A percentile compares a stretch with the other conserved stretches of the same genome.
Evolutionary conservation across 345 rosid species (phyloP).

Genomic region (Camelina sativa): DNA sequence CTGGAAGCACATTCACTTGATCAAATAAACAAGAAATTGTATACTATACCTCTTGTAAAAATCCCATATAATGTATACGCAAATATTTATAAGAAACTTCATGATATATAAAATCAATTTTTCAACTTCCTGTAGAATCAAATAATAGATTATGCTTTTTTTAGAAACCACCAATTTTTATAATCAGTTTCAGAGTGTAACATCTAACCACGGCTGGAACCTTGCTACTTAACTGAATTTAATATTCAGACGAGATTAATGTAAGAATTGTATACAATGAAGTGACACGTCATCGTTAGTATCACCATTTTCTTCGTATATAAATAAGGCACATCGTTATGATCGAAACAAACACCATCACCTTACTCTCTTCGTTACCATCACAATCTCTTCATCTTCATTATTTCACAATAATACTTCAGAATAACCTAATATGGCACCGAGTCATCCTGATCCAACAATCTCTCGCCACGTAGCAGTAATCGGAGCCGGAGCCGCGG

Average conservation of each 20-base stretch:
- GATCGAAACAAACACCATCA: constrained; percentile 30
- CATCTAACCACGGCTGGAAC: not conserved
- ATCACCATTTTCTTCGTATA: constrained; percentile 11
- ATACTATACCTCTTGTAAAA: not conserved
- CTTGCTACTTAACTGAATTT: constrained; percentile 7
- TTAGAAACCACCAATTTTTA: not conserved
- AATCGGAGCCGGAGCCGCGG: constrained; percentile 91
- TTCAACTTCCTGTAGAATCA: not conserved
- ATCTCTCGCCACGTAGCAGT: constrained; percentile 66
- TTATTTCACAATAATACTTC: constrained; percentile 19
- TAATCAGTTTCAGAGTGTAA: not conserved
- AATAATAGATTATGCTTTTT: not conserved
- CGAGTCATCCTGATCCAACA: constrained; percentile 4
- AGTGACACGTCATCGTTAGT: constrained; percentile 34
- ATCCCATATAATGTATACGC: not conserved
- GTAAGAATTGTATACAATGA: constrained; percentile 27
- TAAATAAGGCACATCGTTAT: constrained; percentile 32
- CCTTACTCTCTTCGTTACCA: constrained; percentile 22
- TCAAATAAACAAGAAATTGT: not conserved
- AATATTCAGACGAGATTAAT: not conserved
- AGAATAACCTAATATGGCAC: constrained; percentile 30
- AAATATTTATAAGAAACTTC: not conserved
- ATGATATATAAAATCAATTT: not conserved
- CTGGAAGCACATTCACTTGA: not conserved
- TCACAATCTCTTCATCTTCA: constrained; percentile 28